Percentiles rank a stretch among this genome's conserved stretches.
These are phyloP conservation scores for Fusarium palustre DNA, from an alignment of 2,329 filamentous ascomycete genomes.

Conservation along the genomic window DNA sequence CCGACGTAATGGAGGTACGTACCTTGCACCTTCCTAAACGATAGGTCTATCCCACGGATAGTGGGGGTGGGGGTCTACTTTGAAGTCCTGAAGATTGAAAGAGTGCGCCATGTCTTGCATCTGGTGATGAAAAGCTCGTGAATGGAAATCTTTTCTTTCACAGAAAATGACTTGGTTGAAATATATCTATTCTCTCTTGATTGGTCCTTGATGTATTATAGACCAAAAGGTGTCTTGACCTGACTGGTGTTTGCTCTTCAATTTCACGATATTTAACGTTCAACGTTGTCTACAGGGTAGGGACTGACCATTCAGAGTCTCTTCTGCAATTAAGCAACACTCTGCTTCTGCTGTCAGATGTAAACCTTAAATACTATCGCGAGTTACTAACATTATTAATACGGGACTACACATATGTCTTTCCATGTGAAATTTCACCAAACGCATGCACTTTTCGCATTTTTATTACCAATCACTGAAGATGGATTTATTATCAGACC, in stretches of 20 bases:
- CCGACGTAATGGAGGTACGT: constrained; percentile 42
- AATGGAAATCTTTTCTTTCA: background rate
- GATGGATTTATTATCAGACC: constrained; percentile 35
- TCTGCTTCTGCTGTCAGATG: background rate
- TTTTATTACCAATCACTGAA: constrained; percentile 29
- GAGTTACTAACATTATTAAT: background rate
- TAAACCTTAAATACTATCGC: background rate
- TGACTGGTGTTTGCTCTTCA: background rate
- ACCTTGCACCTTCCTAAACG: constrained; percentile 37
- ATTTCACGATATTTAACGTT: background rate
- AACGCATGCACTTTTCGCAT: background rate
- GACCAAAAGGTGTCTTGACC: too few species aligned
- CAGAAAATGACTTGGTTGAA: background rate
- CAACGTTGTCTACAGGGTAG: background rate
- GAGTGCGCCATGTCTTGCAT: background rate
- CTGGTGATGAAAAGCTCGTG: background rate
- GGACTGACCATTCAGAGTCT: constrained; percentile 16
- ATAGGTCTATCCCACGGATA: constrained; percentile 29
- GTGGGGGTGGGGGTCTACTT: constrained; percentile 29
- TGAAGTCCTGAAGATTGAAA: background rate
- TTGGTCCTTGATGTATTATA: background rate
- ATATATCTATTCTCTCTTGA: too few species aligned
- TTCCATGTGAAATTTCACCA: background rate
- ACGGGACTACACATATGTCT: too few species aligned
- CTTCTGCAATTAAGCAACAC: constrained; percentile 1